These are phyloP conservation scores for Bremia lactucae DNA, from an alignment of 352 stramenopile species.

Conservation along the genomic window DNA sequence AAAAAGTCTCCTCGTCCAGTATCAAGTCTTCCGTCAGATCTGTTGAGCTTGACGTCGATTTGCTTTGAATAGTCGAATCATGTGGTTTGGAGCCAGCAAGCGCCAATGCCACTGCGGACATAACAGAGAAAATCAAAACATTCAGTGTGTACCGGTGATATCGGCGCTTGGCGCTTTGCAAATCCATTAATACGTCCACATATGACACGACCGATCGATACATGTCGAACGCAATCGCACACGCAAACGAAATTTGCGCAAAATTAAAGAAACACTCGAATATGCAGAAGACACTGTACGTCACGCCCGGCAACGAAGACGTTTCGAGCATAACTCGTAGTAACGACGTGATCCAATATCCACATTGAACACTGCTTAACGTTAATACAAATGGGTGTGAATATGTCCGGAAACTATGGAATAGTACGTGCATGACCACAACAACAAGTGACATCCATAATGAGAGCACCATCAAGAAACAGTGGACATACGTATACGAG, in stretches of 20 bases:
- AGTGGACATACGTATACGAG: constrained; percentile 59
- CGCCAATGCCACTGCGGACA: constrained; percentile 46
- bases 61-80: constrained; percentile 12
- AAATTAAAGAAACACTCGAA: constrained; percentile 74
- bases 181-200: constrained; percentile 59
- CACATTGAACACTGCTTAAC: constrained; percentile 52
- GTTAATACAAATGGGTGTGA: constrained; percentile 59
- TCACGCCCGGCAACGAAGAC: constrained; percentile 25
- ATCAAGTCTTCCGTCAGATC: constrained; percentile 22
- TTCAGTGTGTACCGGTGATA: constrained; percentile 58
- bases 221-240: constrained; percentile 71
- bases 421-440: constrained; percentile 63
- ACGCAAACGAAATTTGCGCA: constrained; percentile 70
- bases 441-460: constrained; percentile 70
- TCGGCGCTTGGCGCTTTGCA: constrained; percentile 43
- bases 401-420: constrained; percentile 65
- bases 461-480: constrained; percentile 62
- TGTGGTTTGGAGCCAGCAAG: constrained; percentile 39
- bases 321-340: constrained; percentile 50
- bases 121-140: constrained; percentile 50
- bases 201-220: constrained; percentile 71
- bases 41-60: constrained; percentile 7
- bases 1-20: constrained; percentile 30
- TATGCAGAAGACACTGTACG: constrained; percentile 56
- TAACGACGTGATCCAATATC: constrained; percentile 62